Percentiles rank a stretch among this genome's conserved stretches.
phyloP scores from a whole-genome alignment of 805 yeast genomes.

The Wickerhamiella sergipiensis region DNA sequence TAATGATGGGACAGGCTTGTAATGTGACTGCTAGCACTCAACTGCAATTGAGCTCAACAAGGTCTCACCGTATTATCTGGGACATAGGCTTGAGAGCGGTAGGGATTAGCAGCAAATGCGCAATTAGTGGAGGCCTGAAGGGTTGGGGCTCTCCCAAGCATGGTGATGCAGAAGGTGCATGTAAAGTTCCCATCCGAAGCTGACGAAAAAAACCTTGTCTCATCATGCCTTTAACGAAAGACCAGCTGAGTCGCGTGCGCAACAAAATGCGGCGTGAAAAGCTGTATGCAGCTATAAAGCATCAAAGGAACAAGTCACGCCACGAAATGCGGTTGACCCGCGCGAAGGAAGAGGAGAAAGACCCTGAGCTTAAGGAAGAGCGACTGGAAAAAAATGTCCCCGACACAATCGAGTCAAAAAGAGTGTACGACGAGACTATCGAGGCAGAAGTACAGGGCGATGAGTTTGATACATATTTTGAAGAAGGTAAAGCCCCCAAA shows the following conservation, averaged over 20 bases:
- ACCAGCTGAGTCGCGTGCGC: constrained; percentile 33
- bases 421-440: constrained; percentile 80
- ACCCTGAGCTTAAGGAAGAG: constrained; percentile 71
- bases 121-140: no score
- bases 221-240: constrained; percentile 17
- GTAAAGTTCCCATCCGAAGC: background rate
- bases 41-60: no score
- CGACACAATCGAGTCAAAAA: constrained; percentile 66
- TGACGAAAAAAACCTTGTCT: background rate
- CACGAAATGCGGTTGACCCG: constrained; percentile 68
- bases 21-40: no score
- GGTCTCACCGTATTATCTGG: no score
- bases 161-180: no score
- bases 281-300: constrained; percentile 57
- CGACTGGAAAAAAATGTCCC: constrained; percentile 70
- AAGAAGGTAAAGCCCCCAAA: constrained; percentile 54
- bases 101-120: no score
- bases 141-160: no score
- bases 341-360: constrained; percentile 73
- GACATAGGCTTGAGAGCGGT: no score
- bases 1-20: no score
- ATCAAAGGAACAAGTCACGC: constrained; percentile 59
- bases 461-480: constrained; percentile 44
- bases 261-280: constrained; percentile 74
- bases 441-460: constrained; percentile 32